Base-by-base conservation (phyloP, 2,329 filamentous ascomycete genomes). In the Paramyrothecium roridum region DNA sequence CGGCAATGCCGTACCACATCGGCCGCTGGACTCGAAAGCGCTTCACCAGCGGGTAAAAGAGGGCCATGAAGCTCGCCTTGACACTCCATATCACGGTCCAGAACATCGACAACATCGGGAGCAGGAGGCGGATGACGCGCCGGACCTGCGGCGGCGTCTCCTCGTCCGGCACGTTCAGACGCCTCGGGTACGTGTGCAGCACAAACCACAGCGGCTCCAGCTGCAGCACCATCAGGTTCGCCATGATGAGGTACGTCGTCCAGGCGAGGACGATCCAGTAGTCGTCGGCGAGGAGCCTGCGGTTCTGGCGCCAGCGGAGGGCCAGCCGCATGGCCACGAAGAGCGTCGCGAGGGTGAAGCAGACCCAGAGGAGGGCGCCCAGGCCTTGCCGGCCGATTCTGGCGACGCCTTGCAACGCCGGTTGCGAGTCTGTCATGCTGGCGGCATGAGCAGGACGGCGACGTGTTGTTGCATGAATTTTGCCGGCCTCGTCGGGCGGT, bases 191-290 rank as follows among this genome's bases (percentile, higher is more conserved):
- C 3, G 3, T n/a, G 12, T 23, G 20, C 11, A 48, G 46, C 19
- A 48, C 19, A 6, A n/a, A 19, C 19, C 46, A 23, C 8, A 23
- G 19, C 46, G 46, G 22, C 46, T 23, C 22, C 17, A 23, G 11
- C 56, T 60, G 59, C 46, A 56, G 19, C 34, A 52, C 57, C 48
- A 60, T 54, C 22, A 59, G 45, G 12, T 54, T 48, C 26, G 33
- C 54, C 23, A 60, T 40, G 17, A 60, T 56, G 46, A 67, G 50
- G n/a, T 67, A 56, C 17, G 59, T 45, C 3, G 61, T 51, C 40
- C 65, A 58, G 46, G 64, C 66, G 16, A 67, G 50, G 49, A 65
- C 55, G 45, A 68, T 64, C 60, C 61, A 66, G 59, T 63, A 67
- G 59, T 69, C 67, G 49, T 69, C 67, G n/a, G 50, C 53, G 30